Conservation (phyloP, 805 yeast species). For the Kluyveromyces aestuarii region DNA sequence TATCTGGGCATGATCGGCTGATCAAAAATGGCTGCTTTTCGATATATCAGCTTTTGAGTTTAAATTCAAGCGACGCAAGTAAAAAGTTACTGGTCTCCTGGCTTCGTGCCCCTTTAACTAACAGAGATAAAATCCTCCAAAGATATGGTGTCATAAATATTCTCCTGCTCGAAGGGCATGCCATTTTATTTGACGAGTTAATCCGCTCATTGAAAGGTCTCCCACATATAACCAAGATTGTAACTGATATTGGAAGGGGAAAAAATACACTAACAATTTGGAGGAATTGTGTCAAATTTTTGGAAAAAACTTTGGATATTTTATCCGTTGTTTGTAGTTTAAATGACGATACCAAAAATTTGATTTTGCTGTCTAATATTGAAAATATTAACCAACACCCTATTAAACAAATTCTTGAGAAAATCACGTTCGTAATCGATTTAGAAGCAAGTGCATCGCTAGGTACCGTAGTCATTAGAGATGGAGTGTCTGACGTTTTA, state of each 20-base stretch:
- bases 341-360: background rate
- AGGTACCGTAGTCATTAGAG: constrained; percentile 21
- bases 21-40: constrained; percentile 13
- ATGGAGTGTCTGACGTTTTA: constrained; percentile 24
- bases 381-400: constrained; percentile 6
- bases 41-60: constrained; percentile 11
- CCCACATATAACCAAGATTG: constrained; percentile 22
- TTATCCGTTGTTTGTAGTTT: constrained; percentile 7
- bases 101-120: constrained; percentile 29
- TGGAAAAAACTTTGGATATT: constrained; percentile 14
- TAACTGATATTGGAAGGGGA: constrained; percentile 19
- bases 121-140: constrained; percentile 18
- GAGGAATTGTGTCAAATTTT: constrained; percentile 21
- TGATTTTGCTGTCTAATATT: constrained; percentile 11
- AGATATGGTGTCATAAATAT: constrained; percentile 25
- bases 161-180: constrained; percentile 16
- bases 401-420: constrained; percentile 9
- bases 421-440: constrained; percentile 28
- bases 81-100: constrained; percentile 24
- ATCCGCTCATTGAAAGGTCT: constrained; percentile 14
- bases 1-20: constrained; percentile 8
- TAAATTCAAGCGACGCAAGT: constrained; percentile 26
- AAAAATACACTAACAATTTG: constrained; percentile 22
- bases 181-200: constrained; percentile 15
- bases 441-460: constrained; percentile 28